Conservation (phyloP, 768 basidiomycete species). For the Cantharellus cinnabarinus region DNA sequence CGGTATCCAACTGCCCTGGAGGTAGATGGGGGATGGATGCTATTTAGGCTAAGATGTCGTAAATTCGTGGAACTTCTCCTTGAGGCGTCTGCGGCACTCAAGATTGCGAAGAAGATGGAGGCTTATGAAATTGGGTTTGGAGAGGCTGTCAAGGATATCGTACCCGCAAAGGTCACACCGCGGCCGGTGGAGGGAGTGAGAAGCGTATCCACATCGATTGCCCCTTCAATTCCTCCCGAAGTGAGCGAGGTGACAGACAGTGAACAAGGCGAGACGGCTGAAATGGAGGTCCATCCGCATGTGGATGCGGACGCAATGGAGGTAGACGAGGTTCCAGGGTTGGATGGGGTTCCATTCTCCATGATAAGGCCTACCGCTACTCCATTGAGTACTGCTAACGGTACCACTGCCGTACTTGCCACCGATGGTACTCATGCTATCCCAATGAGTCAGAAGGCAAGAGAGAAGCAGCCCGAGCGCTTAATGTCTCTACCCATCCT, state of each 20-base stretch:
- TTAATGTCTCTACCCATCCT: no score
- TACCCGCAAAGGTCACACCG: no score
- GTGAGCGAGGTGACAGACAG: constrained; percentile 14
- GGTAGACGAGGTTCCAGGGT: background rate
- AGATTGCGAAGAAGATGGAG: constrained; percentile 28
- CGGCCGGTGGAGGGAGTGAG: no score
- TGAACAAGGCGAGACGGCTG: constrained; percentile 8
- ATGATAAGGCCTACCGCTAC: background rate
- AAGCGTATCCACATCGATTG: background rate
- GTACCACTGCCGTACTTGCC: background rate
- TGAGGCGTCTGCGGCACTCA: constrained; percentile 27
- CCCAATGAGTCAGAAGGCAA: background rate
- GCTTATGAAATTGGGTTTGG: constrained; percentile 8
- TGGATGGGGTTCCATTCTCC: background rate
- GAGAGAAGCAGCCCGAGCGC: background rate
- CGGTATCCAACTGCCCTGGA: constrained; percentile 46
- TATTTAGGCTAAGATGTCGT: constrained; percentile 67
- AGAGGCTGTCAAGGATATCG: no score
- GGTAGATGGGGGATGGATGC: constrained; percentile 45
- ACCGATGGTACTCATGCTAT: background rate
- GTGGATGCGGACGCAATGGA: constrained; percentile 5
- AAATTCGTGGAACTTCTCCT: constrained; percentile 71
- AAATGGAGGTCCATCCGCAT: constrained; percentile 10
- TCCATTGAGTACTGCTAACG: background rate
- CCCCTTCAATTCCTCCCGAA: constrained; percentile 5